Evolutionary conservation across 148 eudicot genomes (phyloP), one percentile per base, ranked within the genome.

Genomic region (Tetragonia tetragonoides): DNA sequence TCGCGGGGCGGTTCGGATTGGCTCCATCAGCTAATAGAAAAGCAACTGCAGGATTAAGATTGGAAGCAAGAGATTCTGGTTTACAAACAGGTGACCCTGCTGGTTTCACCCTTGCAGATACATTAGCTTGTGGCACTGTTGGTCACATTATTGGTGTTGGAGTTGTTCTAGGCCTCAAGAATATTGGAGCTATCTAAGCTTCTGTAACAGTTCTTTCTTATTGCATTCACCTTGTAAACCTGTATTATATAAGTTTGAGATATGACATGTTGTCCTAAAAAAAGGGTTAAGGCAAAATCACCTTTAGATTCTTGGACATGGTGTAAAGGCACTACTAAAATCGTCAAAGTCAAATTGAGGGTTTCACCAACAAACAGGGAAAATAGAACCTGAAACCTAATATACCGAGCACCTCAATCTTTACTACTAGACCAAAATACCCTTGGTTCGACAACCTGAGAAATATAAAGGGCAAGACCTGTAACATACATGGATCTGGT

Each of bases 81-180:
- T 81, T 95, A 17, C 99, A 95, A 85, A 95, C 99, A 0, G 97
- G 97, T 61, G 99, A 95, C 83, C 99, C 99, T 3, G 99, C 99
- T 53, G 99, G 99, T 56, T 95, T 95, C 74, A 95, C 99, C 18
- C 89, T 95, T 16, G 99, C 99, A 0, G 99, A 95, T 57, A 93
- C 97, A 18, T 85, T 95, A 80, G 99, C 95, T 14, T 95, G 99
- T 84, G 99, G 99, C 60, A 49, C 60, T 44, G 87, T 95, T 24
- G 99, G 99, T 54, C 99, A 95, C 88, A 93, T 95, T 61, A 95
- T 95, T 75, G 99, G 99, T 38, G 99, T 95, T 84, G 99, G 99
- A 41, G 92, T 95, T 87, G 99, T 95, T 21, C 97, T 95, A 75
- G 99, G 99, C 75, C 98, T 95, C 73, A 95, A 95, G 81, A 95